Percentiles rank a stretch among this genome's conserved stretches.
phyloP scores from a whole-genome alignment of 192 early-diverging fungal species.

The Glomus cerebriforme region DNA sequence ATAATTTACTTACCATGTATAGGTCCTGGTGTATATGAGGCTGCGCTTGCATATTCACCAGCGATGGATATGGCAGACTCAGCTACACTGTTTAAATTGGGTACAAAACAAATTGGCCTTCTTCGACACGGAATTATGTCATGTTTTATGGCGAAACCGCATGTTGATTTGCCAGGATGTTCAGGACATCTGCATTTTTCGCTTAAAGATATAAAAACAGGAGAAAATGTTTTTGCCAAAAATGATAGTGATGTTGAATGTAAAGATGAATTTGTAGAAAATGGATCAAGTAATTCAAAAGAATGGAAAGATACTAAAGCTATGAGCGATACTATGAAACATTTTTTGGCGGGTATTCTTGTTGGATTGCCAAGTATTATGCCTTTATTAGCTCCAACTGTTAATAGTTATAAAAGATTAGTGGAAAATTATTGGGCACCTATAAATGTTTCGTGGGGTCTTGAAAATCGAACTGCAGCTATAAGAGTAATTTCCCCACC shows the following conservation, averaged over 20 bases:
- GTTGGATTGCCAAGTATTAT: conserved; percentile 70
- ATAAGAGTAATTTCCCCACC: conserved; percentile 78
- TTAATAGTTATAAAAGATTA: conserved; percentile 84
- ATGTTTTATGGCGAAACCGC: conserved; percentile 87
- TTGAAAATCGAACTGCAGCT: conserved; percentile 70
- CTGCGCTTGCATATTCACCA: conserved; percentile 65
- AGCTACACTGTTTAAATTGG: conserved; percentile 77
- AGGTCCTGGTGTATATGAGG: conserved; percentile 83
- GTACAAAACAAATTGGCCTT: conserved; percentile 68
- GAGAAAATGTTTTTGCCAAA: conserved; percentile 57
- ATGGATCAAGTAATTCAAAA: background rate
- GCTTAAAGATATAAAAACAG: conserved; percentile 48
- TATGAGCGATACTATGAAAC: conserved; percentile 59
- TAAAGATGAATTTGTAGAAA: background rate
- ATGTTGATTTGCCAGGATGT: conserved; percentile 69
- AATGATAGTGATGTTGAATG: conserved; percentile 18
- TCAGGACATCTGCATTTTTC: conserved; percentile 82
- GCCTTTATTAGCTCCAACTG: conserved; percentile 72
- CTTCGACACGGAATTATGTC: conserved; percentile 69
- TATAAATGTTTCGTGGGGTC: conserved; percentile 76
- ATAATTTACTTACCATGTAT: too few species aligned
- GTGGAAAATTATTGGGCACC: conserved; percentile 87
- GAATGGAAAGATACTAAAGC: conserved; percentile 35
- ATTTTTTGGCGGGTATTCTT: conserved; percentile 56
- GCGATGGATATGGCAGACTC: conserved; percentile 67